Evolutionary conservation across 495 filamentous ascomycete genomes (phyloP).

Genomic region (Pseudoneurospora amorphoporcata): DNA sequence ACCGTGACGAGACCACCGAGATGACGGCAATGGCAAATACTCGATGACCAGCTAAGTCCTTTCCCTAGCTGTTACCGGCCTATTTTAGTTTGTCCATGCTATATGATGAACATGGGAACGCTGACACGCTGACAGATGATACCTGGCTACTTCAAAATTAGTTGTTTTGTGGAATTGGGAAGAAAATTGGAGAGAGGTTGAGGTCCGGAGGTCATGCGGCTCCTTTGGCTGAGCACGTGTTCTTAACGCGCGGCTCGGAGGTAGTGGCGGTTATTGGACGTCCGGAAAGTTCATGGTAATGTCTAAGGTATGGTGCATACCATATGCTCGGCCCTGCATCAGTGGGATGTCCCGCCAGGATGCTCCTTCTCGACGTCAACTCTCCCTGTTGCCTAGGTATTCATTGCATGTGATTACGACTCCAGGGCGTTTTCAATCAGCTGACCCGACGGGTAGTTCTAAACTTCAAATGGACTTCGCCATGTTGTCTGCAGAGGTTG

Average conservation of each 20-base stretch:
- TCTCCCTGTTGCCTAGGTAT: too few species aligned
- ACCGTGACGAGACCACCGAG: neutral
- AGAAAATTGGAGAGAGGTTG: neutral
- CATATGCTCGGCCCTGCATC: too few species aligned
- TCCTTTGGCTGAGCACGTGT: neutral
- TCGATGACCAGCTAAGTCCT: neutral
- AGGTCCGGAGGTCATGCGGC: neutral
- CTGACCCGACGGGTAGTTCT: too few species aligned
- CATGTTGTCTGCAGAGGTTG: too few species aligned
- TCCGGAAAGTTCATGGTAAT: too few species aligned
- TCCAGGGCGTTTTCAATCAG: too few species aligned
- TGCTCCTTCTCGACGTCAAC: too few species aligned
- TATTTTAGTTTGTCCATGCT: neutral
- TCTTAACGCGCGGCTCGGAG: neutral
- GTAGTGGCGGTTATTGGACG: too few species aligned
- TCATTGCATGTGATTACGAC: too few species aligned
- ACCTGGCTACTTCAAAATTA: neutral
- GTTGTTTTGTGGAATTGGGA: neutral
- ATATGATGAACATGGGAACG: neutral
- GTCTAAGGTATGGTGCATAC: too few species aligned
- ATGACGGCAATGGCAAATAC: neutral
- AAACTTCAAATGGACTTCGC: too few species aligned
- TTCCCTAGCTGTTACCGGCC: neutral
- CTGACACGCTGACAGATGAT: neutral
- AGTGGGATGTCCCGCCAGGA: too few species aligned